These are phyloP conservation scores for Dactylellina haptotyla DNA, from an alignment of 2,329 filamentous ascomycete genomes.

Conservation along the genomic window DNA sequence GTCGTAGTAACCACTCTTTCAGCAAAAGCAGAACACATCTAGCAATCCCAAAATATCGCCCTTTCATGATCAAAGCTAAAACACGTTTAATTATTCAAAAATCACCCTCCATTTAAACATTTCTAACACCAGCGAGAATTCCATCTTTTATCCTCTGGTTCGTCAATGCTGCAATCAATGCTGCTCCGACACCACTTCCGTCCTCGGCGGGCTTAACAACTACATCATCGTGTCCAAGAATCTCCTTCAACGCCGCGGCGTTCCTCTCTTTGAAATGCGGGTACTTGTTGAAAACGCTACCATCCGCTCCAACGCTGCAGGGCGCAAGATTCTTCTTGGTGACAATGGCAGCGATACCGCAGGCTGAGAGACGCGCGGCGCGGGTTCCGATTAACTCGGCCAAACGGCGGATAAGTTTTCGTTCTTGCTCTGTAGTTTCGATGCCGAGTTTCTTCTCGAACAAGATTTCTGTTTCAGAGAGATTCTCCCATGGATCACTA, in stretches of 20 bases:
- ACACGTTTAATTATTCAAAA: background rate
- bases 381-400: slow-evolving; percentile 95
- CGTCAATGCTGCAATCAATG: slow-evolving; percentile 83
- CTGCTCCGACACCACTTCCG: slow-evolving; percentile 95
- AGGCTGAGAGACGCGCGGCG: slow-evolving; percentile 89
- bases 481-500: slow-evolving; percentile 92
- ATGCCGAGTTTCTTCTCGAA: slow-evolving; percentile 81
- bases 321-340: slow-evolving; percentile 90
- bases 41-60: slow-evolving; percentile 1
- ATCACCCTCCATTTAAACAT: slow-evolving; percentile 4
- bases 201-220: slow-evolving; percentile 83
- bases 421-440: slow-evolving; percentile 76
- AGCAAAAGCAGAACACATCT: slow-evolving; percentile 7
- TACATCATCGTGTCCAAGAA: slow-evolving; percentile 84
- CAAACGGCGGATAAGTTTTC: slow-evolving; percentile 86
- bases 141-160: slow-evolving; percentile 72
- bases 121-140: slow-evolving; percentile 70
- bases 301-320: slow-evolving; percentile 95
- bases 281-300: slow-evolving; percentile 99
- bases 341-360: slow-evolving; percentile 94
- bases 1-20: background rate
- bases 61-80: background rate
- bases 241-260: slow-evolving; percentile 88
- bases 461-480: slow-evolving; percentile 85
- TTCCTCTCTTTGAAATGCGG: slow-evolving; percentile 96